Evolutionary conservation across 2,329 filamentous ascomycete genomes (phyloP).

Genomic region (Escovopsis weberi): DNA sequence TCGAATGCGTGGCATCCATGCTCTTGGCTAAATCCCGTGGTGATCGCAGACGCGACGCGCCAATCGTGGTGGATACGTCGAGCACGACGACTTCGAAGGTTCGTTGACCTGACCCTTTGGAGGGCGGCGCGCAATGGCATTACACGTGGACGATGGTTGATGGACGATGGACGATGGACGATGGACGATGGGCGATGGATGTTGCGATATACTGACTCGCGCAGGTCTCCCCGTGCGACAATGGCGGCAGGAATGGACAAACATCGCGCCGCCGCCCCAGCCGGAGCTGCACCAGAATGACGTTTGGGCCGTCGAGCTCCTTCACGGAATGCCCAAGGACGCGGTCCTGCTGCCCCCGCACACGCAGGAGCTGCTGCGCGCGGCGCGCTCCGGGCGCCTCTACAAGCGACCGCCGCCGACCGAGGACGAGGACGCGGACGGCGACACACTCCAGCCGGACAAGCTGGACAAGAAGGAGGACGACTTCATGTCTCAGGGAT

Average conservation of each 20-base stretch:
- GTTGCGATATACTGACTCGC: conserved; percentile 6
- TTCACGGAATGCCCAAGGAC: conserved; percentile 73
- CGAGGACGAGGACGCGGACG: conserved; percentile 45
- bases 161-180: no score
- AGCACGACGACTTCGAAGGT: conserved; percentile 50
- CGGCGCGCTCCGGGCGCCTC: conserved; percentile 60
- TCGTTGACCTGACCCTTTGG: neutral
- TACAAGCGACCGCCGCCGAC: conserved; percentile 55
- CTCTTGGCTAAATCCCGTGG: conserved; percentile 7
- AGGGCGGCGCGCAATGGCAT: no score
- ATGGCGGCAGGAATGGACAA: conserved; percentile 64
- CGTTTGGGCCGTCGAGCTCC: conserved; percentile 61
- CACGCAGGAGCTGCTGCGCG: conserved; percentile 69
- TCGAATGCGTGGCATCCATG: no score
- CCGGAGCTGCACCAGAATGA: conserved; percentile 51
- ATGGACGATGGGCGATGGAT: neutral
- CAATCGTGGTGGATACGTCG: conserved; percentile 39
- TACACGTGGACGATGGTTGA: no score
- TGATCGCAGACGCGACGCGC: conserved; percentile 37
- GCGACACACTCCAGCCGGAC: conserved; percentile 29
- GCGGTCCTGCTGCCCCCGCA: conserved; percentile 61
- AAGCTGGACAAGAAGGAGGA: conserved; percentile 50
- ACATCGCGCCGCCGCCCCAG: conserved; percentile 49
- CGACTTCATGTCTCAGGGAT: conserved; percentile 38
- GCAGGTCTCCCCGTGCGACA: conserved; percentile 77